A percentile compares a stretch with the other conserved stretches of the same genome.
phyloP scores from a whole-genome alignment of 768 basidiomycete genomes.

The Obba rivulosa region DNA sequence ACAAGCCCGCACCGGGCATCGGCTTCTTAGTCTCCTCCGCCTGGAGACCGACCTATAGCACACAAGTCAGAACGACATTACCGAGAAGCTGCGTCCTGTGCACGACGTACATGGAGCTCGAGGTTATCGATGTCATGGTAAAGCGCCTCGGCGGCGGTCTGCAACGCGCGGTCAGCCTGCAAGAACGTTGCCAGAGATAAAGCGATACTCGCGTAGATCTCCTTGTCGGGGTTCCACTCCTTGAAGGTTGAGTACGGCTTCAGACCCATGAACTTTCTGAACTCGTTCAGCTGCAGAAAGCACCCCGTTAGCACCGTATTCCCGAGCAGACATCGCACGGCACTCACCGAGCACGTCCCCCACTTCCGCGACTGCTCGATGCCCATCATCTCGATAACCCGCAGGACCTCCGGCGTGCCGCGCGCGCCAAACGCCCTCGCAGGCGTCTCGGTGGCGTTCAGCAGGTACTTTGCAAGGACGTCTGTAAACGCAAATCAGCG shows the following conservation, averaged over 20 bases:
- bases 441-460: constrained; percentile 38
- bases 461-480: constrained; percentile 36
- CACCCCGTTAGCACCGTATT: background rate
- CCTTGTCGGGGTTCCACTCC: constrained; percentile 66
- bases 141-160: constrained; percentile 60
- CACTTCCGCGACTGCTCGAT: constrained; percentile 50
- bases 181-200: too few species aligned
- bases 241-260: constrained; percentile 59
- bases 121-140: constrained; percentile 74
- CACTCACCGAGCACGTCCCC: constrained; percentile 32
- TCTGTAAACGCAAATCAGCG: constrained; percentile 3
- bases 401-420: constrained; percentile 40
- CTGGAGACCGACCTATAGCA: constrained; percentile 18
- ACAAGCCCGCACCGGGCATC: constrained; percentile 66
- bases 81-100: background rate
- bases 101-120: constrained; percentile 48
- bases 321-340: background rate
- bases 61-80: background rate
- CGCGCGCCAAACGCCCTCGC: constrained; percentile 46
- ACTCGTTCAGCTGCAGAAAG: constrained; percentile 50
- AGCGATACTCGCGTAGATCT: constrained; percentile 42
- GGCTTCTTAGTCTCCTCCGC: constrained; percentile 68
- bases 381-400: constrained; percentile 51
- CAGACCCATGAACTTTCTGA: constrained; percentile 65
- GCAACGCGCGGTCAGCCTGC: constrained; percentile 1